Conservation (phyloP, 768 basidiomycete genomes). For the Chlorophyllum brunneum region DNA sequence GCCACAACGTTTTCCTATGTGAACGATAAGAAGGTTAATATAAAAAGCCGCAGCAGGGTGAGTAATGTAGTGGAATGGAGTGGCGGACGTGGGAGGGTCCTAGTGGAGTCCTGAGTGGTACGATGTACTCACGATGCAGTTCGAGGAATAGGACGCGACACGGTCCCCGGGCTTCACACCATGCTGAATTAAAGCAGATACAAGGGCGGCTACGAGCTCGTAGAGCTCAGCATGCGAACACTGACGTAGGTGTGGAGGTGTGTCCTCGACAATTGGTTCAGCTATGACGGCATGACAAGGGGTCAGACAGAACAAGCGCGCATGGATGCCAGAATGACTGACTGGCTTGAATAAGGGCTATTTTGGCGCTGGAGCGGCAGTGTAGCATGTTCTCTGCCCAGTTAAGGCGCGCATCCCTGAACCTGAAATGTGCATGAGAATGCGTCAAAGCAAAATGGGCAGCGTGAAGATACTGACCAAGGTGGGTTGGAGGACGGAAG, state of each 20-base stretch:
- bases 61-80: slow-evolving; percentile 6
- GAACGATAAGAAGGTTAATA: slow-evolving; percentile 3
- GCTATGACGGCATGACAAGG: slow-evolving; percentile 33
- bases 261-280: slow-evolving; percentile 53
- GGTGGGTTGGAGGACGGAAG: slow-evolving; percentile 57
- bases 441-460: slow-evolving; percentile 9
- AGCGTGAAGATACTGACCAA: slow-evolving; percentile 43
- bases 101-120: slow-evolving; percentile 7
- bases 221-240: slow-evolving; percentile 60
- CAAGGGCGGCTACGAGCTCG: slow-evolving; percentile 47
- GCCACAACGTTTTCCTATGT: slow-evolving; percentile 63
- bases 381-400: slow-evolving; percentile 82
- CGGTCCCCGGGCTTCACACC: slow-evolving; percentile 64
- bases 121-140: slow-evolving; percentile 58
- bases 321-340: slow-evolving; percentile 26
- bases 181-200: slow-evolving; percentile 49
- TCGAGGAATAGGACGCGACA: slow-evolving; percentile 74
- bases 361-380: slow-evolving; percentile 50
- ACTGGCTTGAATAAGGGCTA: slow-evolving; percentile 72
- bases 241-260: slow-evolving; percentile 39
- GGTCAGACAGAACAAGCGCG: slow-evolving; percentile 11
- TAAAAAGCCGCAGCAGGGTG: slow-evolving; percentile 11
- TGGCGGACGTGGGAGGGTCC: slow-evolving; percentile 1
- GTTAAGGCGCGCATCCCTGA: slow-evolving; percentile 60
- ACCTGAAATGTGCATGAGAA: slow-evolving; percentile 27